Percentiles rank a stretch among this genome's conserved stretches.
Evolutionary conservation across 768 basidiomycete genomes (phyloP).

Genomic region (Paxillus rubicundulus): DNA sequence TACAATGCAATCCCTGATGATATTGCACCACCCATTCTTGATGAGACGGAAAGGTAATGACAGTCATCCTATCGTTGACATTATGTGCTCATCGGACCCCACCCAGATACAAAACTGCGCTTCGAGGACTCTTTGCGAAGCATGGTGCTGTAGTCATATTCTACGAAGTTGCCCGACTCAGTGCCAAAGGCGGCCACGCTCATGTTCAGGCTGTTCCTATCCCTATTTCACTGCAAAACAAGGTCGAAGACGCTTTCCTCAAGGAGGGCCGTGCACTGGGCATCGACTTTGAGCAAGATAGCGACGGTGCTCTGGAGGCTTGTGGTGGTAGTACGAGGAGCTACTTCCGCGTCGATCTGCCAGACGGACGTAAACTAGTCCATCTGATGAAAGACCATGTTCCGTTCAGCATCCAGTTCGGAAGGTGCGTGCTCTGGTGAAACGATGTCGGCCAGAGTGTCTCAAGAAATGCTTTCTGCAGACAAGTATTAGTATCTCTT

Average conservation of each 20-base stretch:
- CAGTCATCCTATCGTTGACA: not conserved
- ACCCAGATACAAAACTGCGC: slow-evolving; percentile 72
- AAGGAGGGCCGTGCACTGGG: slow-evolving; percentile 64
- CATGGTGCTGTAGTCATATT: slow-evolving; percentile 66
- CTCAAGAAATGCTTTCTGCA: slow-evolving; percentile 32
- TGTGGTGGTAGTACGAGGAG: slow-evolving; percentile 53
- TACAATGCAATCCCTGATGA: slow-evolving; percentile 78
- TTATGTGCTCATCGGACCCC: not conserved
- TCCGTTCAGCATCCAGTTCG: slow-evolving; percentile 90
- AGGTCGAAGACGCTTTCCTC: slow-evolving; percentile 69
- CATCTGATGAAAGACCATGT: slow-evolving; percentile 77
- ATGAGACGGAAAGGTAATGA: slow-evolving; percentile 74
- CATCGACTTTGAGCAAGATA: slow-evolving; percentile 72
- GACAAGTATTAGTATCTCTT: slow-evolving; percentile 79
- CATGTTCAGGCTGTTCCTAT: slow-evolving; percentile 87
- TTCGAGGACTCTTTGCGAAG: slow-evolving; percentile 69
- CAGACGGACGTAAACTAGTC: slow-evolving; percentile 80
- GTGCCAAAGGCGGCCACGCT: slow-evolving; percentile 88
- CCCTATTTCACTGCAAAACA: slow-evolving; percentile 56
- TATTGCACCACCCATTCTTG: slow-evolving; percentile 67
- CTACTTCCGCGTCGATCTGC: slow-evolving; percentile 91
- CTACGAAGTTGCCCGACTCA: slow-evolving; percentile 85
- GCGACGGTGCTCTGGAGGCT: slow-evolving; percentile 57
- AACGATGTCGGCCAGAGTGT: not conserved
- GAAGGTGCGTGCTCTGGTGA: slow-evolving; percentile 53